A percentile compares a stretch with the other conserved stretches of the same genome.
phyloP scores from a whole-genome alignment of 2,329 filamentous ascomycete species.

The Calonectria pseudoreteaudii region DNA sequence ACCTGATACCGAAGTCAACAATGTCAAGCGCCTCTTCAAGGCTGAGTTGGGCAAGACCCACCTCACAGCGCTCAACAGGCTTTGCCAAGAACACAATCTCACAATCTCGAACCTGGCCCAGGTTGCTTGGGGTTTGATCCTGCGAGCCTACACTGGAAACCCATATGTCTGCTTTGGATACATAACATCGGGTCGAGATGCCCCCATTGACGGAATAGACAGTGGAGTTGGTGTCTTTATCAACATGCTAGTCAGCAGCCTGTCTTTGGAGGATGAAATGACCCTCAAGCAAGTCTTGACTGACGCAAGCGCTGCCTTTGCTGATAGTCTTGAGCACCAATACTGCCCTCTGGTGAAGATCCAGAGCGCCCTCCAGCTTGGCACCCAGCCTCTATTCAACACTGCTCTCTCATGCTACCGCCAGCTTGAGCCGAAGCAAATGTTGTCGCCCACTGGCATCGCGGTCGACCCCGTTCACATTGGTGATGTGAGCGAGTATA shows the following conservation, averaged over 20 bases:
- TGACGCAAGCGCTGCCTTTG: neutral
- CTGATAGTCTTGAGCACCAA: neutral
- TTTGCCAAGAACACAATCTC: conserved; percentile 8
- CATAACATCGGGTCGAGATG: neutral
- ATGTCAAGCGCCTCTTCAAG: conserved; percentile 8
- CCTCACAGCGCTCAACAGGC: neutral
- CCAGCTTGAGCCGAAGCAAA: neutral
- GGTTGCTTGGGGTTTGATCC: neutral
- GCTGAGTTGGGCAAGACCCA: neutral
- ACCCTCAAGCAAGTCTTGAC: neutral
- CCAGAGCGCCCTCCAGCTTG: neutral
- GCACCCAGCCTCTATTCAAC: neutral
- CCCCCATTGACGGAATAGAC: neutral
- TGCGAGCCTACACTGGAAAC: neutral
- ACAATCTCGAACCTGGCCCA: conserved; percentile 2
- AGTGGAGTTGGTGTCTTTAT: neutral
- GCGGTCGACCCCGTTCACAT: neutral
- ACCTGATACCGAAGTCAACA: neutral
- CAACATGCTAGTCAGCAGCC: neutral
- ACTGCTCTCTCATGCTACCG: neutral
- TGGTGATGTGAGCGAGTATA: neutral
- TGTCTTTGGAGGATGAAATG: neutral
- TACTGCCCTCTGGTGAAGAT: neutral
- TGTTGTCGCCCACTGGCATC: neutral
- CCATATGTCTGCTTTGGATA: conserved; percentile 4